Conservation (phyloP, 2,329 filamentous ascomycete species). For the Fusarium albidum region DNA sequence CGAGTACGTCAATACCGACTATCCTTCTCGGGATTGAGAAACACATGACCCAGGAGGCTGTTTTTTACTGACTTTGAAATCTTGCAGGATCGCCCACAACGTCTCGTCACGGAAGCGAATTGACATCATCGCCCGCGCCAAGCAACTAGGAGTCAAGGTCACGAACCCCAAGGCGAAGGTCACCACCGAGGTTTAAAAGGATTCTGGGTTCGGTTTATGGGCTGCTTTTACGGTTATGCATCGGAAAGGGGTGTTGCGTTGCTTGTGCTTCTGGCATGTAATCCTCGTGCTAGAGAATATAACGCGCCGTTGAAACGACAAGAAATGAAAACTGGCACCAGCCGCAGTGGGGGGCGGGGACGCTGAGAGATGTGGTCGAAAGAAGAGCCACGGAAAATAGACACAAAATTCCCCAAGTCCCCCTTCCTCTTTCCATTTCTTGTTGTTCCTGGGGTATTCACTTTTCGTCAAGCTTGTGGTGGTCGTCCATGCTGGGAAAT, state of each 20-base stretch:
- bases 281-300: conserved; percentile 41
- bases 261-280: conserved; percentile 43
- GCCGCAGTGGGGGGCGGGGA: too few relatives aligned
- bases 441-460: too few relatives aligned
- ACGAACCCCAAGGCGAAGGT: conserved; percentile 99
- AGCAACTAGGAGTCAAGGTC: conserved; percentile 99
- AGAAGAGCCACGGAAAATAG: too few relatives aligned
- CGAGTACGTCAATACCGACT: conserved; percentile 74
- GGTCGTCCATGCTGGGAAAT: too few relatives aligned
- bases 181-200: conserved; percentile 84
- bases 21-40: background rate
- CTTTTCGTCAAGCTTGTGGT: too few relatives aligned
- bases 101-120: conserved; percentile 99
- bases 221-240: conserved; percentile 43
- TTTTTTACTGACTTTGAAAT: conserved; percentile 31
- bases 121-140: conserved; percentile 96
- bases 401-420: too few relatives aligned
- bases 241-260: conserved; percentile 43
- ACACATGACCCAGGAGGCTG: background rate
- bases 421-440: too few relatives aligned
- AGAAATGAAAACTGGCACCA: conserved; percentile 35
- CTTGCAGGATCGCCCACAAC: conserved; percentile 89
- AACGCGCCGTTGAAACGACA: conserved; percentile 44
- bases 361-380: too few relatives aligned
- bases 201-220: conserved; percentile 40